Base-by-base conservation (phyloP, 2,329 filamentous ascomycete species). In the Ilyonectria mors-panacis region DNA sequence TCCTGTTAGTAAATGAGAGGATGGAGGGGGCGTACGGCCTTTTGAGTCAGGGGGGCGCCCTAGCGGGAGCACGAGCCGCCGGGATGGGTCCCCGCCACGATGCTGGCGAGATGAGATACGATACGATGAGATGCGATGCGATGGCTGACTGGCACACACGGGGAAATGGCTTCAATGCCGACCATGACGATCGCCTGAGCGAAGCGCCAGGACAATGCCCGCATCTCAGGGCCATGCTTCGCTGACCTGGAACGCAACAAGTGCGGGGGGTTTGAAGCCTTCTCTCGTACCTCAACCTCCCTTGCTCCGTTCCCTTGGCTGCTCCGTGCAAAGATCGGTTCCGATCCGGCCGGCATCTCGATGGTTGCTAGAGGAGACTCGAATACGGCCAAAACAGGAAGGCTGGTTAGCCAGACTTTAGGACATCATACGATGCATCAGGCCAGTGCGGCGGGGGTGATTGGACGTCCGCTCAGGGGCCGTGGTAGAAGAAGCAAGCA, bases 341-440 rank as follows among this genome's bases (percentile, higher is more conserved):
- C 59, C 68, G 58, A 67, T 63, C 66, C 47, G 37, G 57, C 59
- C 58, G 48, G 47, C 50, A 71, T 63, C 63, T 62, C 39, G n/a
- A 68, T 66, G 70, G 56, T 58, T 26, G 42, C 19, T 10, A 57
- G 47, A 45, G 19, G 44, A 51, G 50, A 63, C 59, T 65, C 48
- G 65, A 48, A 63, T 30, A n/a, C 63, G 53, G 35, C 47, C 59
- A 57, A 55, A 62, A 56, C n/a, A 63, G 53, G 59, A 64, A 51
- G 62, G 23, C 56, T 56, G 59, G 67, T 19, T 37, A 26, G 48
- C 62, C 60, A 61, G 56, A 63, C 44, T 37, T 54, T 44, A 61
- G 59, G 61, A 47, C 55, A 76, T 76, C 71, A 70, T 76, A 76
- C 72, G 74, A 74, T 74, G 62, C 37, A 72, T 75, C 71, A 76